Percentiles rank a stretch among this genome's conserved stretches.
These are phyloP conservation scores for Sicyos edulis DNA, from an alignment of 306 rosid species.

Conservation along the genomic window DNA sequence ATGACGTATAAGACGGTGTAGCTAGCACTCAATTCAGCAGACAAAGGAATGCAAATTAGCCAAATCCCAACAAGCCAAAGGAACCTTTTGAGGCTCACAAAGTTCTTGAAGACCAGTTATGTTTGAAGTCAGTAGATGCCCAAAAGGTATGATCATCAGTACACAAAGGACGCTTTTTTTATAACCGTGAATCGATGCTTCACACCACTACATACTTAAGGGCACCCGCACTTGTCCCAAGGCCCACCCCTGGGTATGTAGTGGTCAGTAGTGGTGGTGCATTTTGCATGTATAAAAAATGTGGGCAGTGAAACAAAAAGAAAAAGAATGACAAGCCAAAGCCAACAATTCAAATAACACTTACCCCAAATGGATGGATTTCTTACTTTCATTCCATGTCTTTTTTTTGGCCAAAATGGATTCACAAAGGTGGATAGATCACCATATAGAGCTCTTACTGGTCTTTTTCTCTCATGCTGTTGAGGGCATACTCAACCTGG, in stretches of 20 bases:
- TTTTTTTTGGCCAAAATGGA: no score
- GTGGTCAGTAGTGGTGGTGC: background rate
- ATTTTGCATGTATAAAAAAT: slow-evolving; percentile 10
- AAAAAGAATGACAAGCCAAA: slow-evolving; percentile 36
- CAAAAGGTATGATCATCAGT: background rate
- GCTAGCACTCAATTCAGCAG: slow-evolving; percentile 10
- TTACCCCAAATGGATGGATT: slow-evolving; percentile 45
- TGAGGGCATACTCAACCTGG: slow-evolving; percentile 53
- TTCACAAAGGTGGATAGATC: background rate
- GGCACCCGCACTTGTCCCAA: no score
- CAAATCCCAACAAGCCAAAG: no score
- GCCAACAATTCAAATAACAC: slow-evolving; percentile 69
- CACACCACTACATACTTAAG: no score
- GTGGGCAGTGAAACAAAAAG: slow-evolving; percentile 34
- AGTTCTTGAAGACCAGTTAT: slow-evolving; percentile 3
- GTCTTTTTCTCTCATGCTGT: slow-evolving; percentile 30
- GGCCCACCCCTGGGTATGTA: no score
- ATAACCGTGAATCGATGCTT: no score
- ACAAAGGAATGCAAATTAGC: no score
- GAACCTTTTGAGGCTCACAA: background rate
- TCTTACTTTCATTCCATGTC: no score
- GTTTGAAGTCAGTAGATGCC: background rate
- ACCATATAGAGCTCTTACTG: background rate
- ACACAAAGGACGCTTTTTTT: background rate
- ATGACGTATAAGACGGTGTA: background rate